phyloP scores from a whole-genome alignment of 2,329 filamentous ascomycete species.

The Metarhizium album region DNA sequence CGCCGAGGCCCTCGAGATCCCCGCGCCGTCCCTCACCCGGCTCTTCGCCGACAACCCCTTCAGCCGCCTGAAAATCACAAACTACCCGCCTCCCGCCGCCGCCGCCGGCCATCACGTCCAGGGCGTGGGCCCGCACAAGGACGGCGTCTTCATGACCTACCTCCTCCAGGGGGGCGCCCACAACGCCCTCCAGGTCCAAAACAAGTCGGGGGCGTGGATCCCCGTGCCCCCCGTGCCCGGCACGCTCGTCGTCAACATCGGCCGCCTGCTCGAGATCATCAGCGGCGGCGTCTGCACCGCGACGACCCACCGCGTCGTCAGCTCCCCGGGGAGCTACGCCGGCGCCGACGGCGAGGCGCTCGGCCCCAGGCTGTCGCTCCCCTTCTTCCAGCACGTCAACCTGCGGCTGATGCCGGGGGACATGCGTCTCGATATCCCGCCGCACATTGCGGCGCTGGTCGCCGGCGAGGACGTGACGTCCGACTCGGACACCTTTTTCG shows the following conservation, averaged over 20 bases:
- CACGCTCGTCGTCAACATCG: constrained; percentile 47
- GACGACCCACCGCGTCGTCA: constrained; percentile 35
- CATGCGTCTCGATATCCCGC: too few relatives aligned
- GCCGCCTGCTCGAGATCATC: constrained; percentile 47
- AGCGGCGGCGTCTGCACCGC: constrained; percentile 43
- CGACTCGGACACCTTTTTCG: background rate
- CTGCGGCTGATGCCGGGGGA: too few relatives aligned
- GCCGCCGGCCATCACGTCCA: too few relatives aligned
- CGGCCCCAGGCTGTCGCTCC: constrained; percentile 29
- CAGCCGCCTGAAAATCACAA: too few relatives aligned
- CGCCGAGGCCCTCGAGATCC: too few relatives aligned
- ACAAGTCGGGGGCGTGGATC: constrained; percentile 36
- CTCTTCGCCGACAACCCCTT: too few relatives aligned
- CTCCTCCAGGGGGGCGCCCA: constrained; percentile 46
- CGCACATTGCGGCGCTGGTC: too few relatives aligned
- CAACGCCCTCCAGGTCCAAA: constrained; percentile 40
- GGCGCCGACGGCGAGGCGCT: constrained; percentile 3
- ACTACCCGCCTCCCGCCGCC: too few relatives aligned
- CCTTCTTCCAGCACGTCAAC: constrained; percentile 39
- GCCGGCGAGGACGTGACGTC: too few relatives aligned
- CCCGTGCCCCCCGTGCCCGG: constrained; percentile 34
- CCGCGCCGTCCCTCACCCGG: too few relatives aligned
- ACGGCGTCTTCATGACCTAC: constrained; percentile 55
- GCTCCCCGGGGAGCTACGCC: background rate
- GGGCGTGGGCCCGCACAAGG: constrained; percentile 52